Percentiles rank a stretch among this genome's conserved stretches.
These are phyloP conservation scores for Bonia amplexicaulis DNA, from an alignment of 176 grass and related monocot genomes.

Conservation along the genomic window DNA sequence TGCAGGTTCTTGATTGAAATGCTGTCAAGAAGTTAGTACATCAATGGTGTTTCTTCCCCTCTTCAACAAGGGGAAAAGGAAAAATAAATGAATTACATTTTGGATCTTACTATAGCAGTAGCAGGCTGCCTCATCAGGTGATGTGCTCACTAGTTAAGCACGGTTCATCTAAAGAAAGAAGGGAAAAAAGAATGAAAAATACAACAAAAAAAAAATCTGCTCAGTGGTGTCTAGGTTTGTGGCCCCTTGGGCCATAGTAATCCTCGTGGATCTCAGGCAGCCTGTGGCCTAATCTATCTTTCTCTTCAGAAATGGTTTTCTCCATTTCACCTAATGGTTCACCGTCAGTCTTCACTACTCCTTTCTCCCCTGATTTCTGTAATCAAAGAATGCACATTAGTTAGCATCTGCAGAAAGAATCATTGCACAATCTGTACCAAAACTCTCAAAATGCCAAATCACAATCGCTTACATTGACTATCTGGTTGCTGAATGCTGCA, in stretches of 20 bases:
- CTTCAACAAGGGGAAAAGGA: not conserved
- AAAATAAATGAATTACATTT: conserved; percentile 43
- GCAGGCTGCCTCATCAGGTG: not conserved
- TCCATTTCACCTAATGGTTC: conserved; percentile 17
- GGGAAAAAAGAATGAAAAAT: not conserved
- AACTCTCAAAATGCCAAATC: not conserved
- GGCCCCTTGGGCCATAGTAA: conserved; percentile 69
- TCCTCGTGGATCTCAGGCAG: conserved; percentile 64
- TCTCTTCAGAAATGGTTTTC: conserved; percentile 29
- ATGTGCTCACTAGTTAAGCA: not conserved
- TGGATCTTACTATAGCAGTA: not conserved
- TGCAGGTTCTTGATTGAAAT: not conserved
- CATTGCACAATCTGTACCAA: not conserved
- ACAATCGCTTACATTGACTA: conserved; percentile 25
- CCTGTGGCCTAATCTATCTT: conserved; percentile 16
- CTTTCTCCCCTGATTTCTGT: conserved; percentile 23
- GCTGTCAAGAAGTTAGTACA: conserved; percentile 36
- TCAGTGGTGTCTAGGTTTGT: conserved; percentile 61
- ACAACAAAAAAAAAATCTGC: not conserved
- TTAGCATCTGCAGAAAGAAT: not conserved
- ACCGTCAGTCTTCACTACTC: not conserved
- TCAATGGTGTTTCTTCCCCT: conserved; percentile 10
- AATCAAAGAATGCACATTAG: not conserved
- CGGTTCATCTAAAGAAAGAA: not conserved
- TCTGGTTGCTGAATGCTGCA: conserved; percentile 36